Base-by-base conservation (phyloP, 179 eudicot species). In the Camellia oleifera region DNA sequence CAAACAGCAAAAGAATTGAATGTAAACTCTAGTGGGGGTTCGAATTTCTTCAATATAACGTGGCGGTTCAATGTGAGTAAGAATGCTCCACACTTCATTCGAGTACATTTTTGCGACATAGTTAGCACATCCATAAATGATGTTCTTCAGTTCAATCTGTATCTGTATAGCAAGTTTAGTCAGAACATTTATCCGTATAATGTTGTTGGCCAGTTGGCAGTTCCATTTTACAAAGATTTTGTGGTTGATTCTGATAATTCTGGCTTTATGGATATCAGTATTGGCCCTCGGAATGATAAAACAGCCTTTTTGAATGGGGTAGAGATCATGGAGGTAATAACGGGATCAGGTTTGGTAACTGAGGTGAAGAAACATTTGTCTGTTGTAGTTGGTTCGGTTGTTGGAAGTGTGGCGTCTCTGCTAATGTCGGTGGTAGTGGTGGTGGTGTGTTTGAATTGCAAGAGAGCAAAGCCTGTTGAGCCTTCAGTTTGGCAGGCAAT, bases 241-340 rank as follows among this genome's bases (percentile, higher is more conserved):
- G 81, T 85, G 23, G 88, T 90, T 32, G 86, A 88, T 23, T 23
- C 26, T 23, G 26, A 23, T 23, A 23, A 23, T 23, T 23, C 26
- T 23, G 26, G 26, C 26, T 23, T 23, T 23, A 23, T 23, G 26
- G 26, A 23, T 23, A 23, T 23, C 26, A 23, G 26, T 23, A 23
- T 23, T 23, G 26, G 26, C 26, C 26, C 26, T 23, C 26, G 26
- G 26, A 23, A 23, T 23, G 26, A 23, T 53, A 68, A n/a, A 57
- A 69, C 18, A 1, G 75, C 82, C 44, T 89, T 90, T 62, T 65
- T 92, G 69, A 90, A 92, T 80, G 96, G 96, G 53, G 72, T 92
- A 18, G 96, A 92, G 82, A 89, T 92, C 46, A 83, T 92, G 90
- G 87, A 88, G 84, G 64, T 88, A 3, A 69, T 75, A 62, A 23